A percentile compares a stretch with the other conserved stretches of the same genome.
Evolutionary conservation across 805 yeast species (phyloP).

Genomic region (Candida nemodendra): DNA sequence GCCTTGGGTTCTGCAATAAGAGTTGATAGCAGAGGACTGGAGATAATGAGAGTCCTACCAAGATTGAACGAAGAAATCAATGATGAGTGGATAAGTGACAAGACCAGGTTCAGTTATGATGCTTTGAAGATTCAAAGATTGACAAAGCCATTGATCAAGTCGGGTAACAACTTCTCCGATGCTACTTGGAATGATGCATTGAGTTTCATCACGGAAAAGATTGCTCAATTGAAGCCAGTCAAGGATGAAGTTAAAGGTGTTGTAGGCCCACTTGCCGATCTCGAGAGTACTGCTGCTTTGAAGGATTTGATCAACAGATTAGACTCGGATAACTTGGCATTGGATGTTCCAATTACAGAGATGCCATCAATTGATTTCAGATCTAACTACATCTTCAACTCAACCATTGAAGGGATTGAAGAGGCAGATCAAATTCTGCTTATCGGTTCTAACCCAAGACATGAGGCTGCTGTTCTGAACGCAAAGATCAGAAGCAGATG

Average conservation of each 20-base stretch:
- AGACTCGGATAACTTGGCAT: constrained; percentile 77
- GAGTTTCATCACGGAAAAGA: constrained; percentile 63
- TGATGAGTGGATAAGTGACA: constrained; percentile 91
- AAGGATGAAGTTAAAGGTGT: constrained; percentile 77
- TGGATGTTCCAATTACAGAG: constrained; percentile 62
- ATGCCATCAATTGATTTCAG: constrained; percentile 72
- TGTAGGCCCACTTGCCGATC: constrained; percentile 80
- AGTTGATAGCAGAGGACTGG: constrained; percentile 83
- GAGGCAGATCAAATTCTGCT: constrained; percentile 78
- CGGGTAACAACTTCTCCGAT: constrained; percentile 64
- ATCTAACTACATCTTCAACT: constrained; percentile 77
- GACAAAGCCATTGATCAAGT: constrained; percentile 74
- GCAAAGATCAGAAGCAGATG: constrained; percentile 80
- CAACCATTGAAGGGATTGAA: constrained; percentile 75
- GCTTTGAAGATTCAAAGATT: constrained; percentile 84
- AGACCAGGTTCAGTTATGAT: constrained; percentile 81
- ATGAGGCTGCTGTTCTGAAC: constrained; percentile 85
- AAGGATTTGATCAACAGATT: constrained; percentile 75
- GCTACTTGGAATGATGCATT: constrained; percentile 90
- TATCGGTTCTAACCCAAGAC: constrained; percentile 86
- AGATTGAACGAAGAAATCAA: constrained; percentile 82
- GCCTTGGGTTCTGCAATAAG: constrained; percentile 80
- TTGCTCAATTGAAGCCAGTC: constrained; percentile 51
- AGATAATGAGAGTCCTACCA: constrained; percentile 84
- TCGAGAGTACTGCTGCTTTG: constrained; percentile 77